Base-by-base conservation (phyloP, 2,329 filamentous ascomycete genomes). In the Phyllosticta citriasiana region DNA sequence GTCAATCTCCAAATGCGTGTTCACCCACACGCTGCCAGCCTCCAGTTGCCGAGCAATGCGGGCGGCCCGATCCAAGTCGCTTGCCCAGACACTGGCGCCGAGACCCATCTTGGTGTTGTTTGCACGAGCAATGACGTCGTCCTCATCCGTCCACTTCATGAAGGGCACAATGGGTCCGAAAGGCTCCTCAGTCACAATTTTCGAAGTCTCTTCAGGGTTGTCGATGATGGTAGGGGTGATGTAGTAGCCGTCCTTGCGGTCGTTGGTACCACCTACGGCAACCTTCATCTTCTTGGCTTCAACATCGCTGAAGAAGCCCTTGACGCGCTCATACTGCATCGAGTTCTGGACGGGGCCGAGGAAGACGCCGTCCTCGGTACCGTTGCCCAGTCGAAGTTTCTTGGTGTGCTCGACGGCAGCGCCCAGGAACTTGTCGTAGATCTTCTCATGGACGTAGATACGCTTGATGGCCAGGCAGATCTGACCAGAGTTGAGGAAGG, bases 111-210 rank as follows among this genome's bases (percentile, higher is more conserved):
- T 75, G 40, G 74, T 77, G 65, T 76, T 70, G 70, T 84, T 84
- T 47, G 75, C 66, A 70, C 75, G 71, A 68, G 75, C 57, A 74
- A 76, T 63, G 77, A 80, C 74, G 80, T 72, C 71, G 14, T 70
- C 70, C 63, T 88, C 85, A 33, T 81, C 77, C 0, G 74, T 74
- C 84, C 84, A 89, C 24, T 78, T 80, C 60, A 88, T 67, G 4
- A 88, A 72, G 0, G 86, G 85, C 0, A 88, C 77, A 40, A 89
- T 83, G 0, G 86, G 86, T 0, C 63, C 83, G 65, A 86, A 87
- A 4, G 83, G 81, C 68, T 87, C 84, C 65, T 86, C 84, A 27
- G 74, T 71, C 8, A 85, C 82, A 22, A 86, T 76, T 6, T 77
- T 71, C 1, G 81, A 79, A 33, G 79, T 74, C 64, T 84, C 81